phyloP scores from a whole-genome alignment of 2,329 filamentous ascomycete genomes.

The Sarocladium kiliense region DNA sequence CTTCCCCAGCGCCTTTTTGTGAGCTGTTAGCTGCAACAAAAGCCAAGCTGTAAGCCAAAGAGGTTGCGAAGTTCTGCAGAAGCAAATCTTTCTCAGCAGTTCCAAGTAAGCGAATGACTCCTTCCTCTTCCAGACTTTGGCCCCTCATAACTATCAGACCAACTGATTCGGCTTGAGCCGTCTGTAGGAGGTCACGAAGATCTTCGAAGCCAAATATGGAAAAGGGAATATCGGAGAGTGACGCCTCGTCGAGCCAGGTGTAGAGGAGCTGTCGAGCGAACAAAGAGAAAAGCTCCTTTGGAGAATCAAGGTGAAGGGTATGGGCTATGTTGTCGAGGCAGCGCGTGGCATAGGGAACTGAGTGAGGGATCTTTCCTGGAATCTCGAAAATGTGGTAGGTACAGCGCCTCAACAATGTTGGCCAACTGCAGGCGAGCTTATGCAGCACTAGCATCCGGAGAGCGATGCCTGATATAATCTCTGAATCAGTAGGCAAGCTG shows the following conservation, averaged over 20 bases:
- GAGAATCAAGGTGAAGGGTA: slow-evolving; percentile 57
- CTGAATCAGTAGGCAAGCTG: slow-evolving; percentile 67
- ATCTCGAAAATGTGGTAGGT: slow-evolving; percentile 95
- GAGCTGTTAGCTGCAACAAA: slow-evolving; percentile 34
- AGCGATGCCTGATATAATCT: slow-evolving; percentile 76
- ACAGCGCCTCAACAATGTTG: slow-evolving; percentile 77
- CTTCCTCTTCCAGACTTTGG: slow-evolving; percentile 48
- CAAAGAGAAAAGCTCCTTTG: slow-evolving; percentile 70
- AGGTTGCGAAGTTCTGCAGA: slow-evolving; percentile 66
- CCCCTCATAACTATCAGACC: slow-evolving; percentile 80
- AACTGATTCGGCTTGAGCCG: slow-evolving; percentile 71
- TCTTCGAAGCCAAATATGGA: slow-evolving; percentile 74
- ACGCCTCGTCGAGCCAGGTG: slow-evolving; percentile 73
- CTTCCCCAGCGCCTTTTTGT: slow-evolving; percentile 16
- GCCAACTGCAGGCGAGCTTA: slow-evolving; percentile 75
- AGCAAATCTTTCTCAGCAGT: slow-evolving; percentile 54
- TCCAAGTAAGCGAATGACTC: slow-evolving; percentile 56
- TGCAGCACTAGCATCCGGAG: slow-evolving; percentile 73
- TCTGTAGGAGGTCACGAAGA: slow-evolving; percentile 62
- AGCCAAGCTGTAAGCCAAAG: slow-evolving; percentile 78
- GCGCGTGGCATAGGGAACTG: slow-evolving; percentile 63
- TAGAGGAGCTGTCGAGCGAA: slow-evolving; percentile 88
- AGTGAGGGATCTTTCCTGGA: slow-evolving; percentile 64
- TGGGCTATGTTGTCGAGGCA: slow-evolving; percentile 65
- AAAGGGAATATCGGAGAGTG: slow-evolving; percentile 71